Evolutionary conservation across 805 yeast species (phyloP).

Genomic region (Saccharomycodes ludwigii): DNA sequence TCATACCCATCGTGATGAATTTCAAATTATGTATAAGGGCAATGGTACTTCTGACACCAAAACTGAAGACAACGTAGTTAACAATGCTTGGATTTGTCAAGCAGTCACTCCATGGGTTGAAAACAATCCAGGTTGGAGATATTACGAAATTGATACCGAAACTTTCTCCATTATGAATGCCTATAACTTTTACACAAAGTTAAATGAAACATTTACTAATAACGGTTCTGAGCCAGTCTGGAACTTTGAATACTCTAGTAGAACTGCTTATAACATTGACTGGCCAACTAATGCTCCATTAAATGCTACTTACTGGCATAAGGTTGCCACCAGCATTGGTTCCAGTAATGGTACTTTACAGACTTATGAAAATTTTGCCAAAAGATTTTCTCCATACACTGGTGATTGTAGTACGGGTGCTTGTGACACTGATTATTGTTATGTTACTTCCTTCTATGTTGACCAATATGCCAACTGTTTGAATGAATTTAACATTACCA

Average conservation of each 20-base stretch:
- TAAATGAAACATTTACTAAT: conserved; percentile 43
- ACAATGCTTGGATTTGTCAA: conserved; percentile 53
- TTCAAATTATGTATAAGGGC: conserved; percentile 42
- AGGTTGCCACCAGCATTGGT: conserved; percentile 35
- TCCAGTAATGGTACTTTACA: conserved; percentile 34
- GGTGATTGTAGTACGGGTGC: conserved; percentile 33
- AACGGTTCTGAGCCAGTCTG: conserved; percentile 48
- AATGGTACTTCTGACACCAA: conserved; percentile 31
- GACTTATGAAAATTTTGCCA: conserved; percentile 33
- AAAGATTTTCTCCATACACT: conserved; percentile 42
- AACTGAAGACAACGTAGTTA: conserved; percentile 33
- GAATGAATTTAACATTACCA: conserved; percentile 9
- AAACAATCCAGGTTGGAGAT: conserved; percentile 62
- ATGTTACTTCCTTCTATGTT: conserved; percentile 25
- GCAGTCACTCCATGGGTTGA: conserved; percentile 51
- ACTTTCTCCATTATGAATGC: conserved; percentile 52
- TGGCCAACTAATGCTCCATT: conserved; percentile 54
- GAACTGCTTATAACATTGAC: conserved; percentile 37
- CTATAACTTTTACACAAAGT: conserved; percentile 43
- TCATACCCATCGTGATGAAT: conserved; percentile 60
- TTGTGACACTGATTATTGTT: conserved; percentile 30
- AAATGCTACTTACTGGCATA: conserved; percentile 60
- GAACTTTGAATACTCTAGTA: conserved; percentile 52
- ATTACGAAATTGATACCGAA: conserved; percentile 50
- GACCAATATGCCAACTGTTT: conserved; percentile 21